Evolutionary conservation across 352 stramenopile species (phyloP), one percentile per base, ranked within the genome.

Genomic region (Aphanomyces euteiches): DNA sequence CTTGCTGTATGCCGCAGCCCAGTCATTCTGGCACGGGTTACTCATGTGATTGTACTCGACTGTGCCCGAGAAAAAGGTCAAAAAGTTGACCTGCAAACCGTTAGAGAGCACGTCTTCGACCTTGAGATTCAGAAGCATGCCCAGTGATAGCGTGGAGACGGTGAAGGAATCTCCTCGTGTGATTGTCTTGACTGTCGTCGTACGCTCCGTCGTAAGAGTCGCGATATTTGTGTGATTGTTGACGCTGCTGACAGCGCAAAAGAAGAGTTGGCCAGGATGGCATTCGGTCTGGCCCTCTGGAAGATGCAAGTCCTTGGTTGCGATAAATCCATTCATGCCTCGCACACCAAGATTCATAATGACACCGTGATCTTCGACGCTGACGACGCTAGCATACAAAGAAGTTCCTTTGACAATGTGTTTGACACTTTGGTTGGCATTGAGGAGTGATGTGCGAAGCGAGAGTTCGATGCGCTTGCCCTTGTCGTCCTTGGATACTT

Each of bases 311-410:
- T 93, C 81, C 58, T 86, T 93, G 73, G 73, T 78, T 4, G 87
- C 86, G 41, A 92, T 83, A 67, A 96, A 96, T 38, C 75, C 82
- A 54, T 80, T 88, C 57, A 89, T 79, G 7, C 79, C 92, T 61
- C 80, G 83, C 50, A 96, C 80, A 39, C 90, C 90, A 7, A 98
- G 47, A 80, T 97, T 96, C 48, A 98, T 75, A 28, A 98, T 85
- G 39, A 90, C 94, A 58, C 96, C 96, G 77, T 98, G 94, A 81
- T 98, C 94, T 77, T 98, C 93, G 1, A 98, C 74, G 3, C 84
- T 96, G 28, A 82, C 67, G 53, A 98, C 87, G 21, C 85, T 90
- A 60, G 91, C 95, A 58, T 94, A 83, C 43, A 98, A 69, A 4
- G 84, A 75, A 61, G 91, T 81, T 50, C 79, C 86, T 67, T 94